Evolutionary conservation across 345 rosid species (phyloP).

Genomic region (Aegle marmelos): DNA sequence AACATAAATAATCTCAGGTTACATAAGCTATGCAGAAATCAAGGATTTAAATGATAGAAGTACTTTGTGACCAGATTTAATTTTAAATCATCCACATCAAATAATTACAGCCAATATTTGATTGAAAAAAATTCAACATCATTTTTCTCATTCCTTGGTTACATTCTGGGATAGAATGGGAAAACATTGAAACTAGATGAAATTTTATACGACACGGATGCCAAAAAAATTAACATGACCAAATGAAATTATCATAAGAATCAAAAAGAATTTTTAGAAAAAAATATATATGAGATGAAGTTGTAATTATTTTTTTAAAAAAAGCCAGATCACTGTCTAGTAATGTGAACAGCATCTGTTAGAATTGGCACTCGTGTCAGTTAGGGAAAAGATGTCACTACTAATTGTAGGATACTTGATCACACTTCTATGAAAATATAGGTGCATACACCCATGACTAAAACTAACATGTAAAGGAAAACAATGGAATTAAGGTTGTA

Average conservation of each 20-base stretch:
- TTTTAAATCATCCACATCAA: background rate
- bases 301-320: too few relatives aligned
- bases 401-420: too few relatives aligned
- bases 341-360: background rate
- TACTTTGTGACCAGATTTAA: background rate
- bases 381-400: background rate
- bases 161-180: background rate
- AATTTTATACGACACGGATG: background rate
- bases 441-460: background rate
- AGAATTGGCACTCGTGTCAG: background rate
- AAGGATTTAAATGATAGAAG: background rate
- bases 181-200: background rate
- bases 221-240: background rate
- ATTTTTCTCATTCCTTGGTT: background rate
- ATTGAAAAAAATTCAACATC: background rate
- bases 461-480: background rate
- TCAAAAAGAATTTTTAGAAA: background rate
- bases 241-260: background rate
- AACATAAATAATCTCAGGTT: background rate
- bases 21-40: background rate
- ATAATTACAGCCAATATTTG: too few relatives aligned
- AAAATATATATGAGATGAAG: background rate
- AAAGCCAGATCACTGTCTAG: background rate
- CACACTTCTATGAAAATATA: background rate
- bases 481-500: slow-evolving; percentile 22